Conservation (phyloP, 345 rosid species). For the Pistacia atlantica region DNA sequence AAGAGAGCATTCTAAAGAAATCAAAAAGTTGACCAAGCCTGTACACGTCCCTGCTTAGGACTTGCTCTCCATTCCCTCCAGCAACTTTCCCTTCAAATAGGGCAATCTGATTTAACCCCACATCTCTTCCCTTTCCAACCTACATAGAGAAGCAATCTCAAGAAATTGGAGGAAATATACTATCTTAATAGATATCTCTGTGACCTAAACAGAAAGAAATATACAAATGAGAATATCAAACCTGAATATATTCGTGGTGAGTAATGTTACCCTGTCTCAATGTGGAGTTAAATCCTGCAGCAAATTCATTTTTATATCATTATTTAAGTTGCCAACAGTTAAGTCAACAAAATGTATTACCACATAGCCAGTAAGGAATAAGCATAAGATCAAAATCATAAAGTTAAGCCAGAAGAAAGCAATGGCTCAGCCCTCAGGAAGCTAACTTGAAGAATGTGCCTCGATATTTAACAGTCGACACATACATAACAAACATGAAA, state of each 20-base stretch:
- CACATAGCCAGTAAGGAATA: no score
- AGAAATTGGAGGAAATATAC: constrained; percentile 9
- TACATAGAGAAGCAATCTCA: constrained; percentile 32
- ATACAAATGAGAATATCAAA: constrained; percentile 20
- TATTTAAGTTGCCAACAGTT: neutral
- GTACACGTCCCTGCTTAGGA: constrained; percentile 94
- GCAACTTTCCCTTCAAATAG: constrained; percentile 98
- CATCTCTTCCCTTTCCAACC: constrained; percentile 99
- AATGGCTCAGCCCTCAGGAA: neutral
- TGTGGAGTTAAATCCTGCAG: constrained; percentile 95
- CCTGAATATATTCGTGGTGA: constrained; percentile 99
- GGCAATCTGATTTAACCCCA: constrained; percentile 98
- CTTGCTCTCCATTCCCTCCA: constrained; percentile 99
- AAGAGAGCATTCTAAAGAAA: constrained; percentile 97
- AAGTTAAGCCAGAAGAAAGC: neutral
- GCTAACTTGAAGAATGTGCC: neutral
- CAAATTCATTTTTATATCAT: constrained; percentile 15
- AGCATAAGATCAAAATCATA: no score
- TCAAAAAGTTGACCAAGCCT: constrained; percentile 97
- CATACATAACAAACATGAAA: no score
- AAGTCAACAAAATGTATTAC: no score
- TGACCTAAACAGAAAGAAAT: neutral
- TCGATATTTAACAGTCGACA: neutral
- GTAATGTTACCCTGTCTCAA: constrained; percentile 96
- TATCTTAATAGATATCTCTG: neutral